Evolutionary conservation across 495 filamentous ascomycete genomes (phyloP), one percentile per base, ranked within the genome.

Genomic region (Staphylotrichum longicolle): DNA sequence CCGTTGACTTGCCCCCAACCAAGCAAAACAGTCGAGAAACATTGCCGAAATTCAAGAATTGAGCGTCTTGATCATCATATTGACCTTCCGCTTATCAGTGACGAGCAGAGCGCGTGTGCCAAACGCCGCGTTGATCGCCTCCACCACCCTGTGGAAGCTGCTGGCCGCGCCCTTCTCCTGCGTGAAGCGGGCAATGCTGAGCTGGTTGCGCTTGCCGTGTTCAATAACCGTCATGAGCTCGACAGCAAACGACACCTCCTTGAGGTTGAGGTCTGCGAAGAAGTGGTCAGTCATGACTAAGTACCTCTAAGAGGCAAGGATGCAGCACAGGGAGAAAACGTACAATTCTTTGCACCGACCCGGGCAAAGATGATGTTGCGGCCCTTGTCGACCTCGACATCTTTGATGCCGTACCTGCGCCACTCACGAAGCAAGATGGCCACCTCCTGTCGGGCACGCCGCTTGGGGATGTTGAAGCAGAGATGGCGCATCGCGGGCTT

Each of bases 181-280:
- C 35, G 88, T 91, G 75, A 97, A 90, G 14, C 89, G 85, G 32
- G 88, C 90, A 47, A 96, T 83, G 72, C 86, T 87, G 15, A 96
- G 81, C 37, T 70, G 70, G 58, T 83, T 83, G 56, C 84, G 80
- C 66, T 81, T 83, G 40, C 90, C 89, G 63, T 91, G 88, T 71
- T 95, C 89, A 39, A 93, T 87, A 10, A 95, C 85, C 9, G 86
- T 89, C 74, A 90, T 93, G 66, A 98, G 81, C 68, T 97, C 91
- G 49, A 84, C 82, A 4, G 89, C 88, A 68, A 98, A 90, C 15
- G 85, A 80, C 7, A 95, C 89, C 34, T 88, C 85, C 63, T 90
- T 90, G 62, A 96, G 79, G 42, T 84, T 76, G 32, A 95, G 83
- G 61, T 84, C 89, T 92, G 63, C 8, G 45, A 27, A 9, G 11